These are phyloP conservation scores for Dryas alaskensis DNA, from an alignment of 306 rosid species.

Conservation along the genomic window DNA sequence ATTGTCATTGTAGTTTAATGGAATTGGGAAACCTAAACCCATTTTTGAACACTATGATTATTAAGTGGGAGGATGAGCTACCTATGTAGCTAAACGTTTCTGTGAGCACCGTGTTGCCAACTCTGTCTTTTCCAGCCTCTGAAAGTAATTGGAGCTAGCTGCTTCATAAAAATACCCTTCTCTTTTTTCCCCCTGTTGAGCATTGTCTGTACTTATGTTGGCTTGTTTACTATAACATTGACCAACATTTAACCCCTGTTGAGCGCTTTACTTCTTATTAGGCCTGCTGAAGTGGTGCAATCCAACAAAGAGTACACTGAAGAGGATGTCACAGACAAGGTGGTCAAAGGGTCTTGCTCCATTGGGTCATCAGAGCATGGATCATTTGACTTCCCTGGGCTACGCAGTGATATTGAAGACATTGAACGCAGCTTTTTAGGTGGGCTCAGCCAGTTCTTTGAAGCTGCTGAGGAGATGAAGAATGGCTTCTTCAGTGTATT, in stretches of 20 bases:
- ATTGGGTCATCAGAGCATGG: conserved; percentile 44
- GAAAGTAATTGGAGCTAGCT: background rate
- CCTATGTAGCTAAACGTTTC: background rate
- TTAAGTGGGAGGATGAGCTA: background rate
- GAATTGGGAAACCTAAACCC: background rate
- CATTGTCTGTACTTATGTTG: background rate
- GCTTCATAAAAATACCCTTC: background rate
- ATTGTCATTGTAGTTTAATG: background rate
- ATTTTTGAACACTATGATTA: background rate
- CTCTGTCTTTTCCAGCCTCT: background rate
- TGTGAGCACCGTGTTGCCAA: background rate
- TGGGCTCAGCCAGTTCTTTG: conserved; percentile 56
- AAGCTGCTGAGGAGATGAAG: conserved; percentile 70
- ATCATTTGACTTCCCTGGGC: conserved; percentile 66
- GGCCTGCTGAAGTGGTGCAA: conserved; percentile 77
- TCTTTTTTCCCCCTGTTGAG: background rate
- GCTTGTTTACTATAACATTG: background rate
- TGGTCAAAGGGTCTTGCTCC: conserved; percentile 50
- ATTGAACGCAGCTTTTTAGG: conserved; percentile 53
- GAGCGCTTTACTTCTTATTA: conserved; percentile 18
- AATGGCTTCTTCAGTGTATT: conserved; percentile 52
- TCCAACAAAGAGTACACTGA: conserved; percentile 77
- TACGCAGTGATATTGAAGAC: conserved; percentile 59
- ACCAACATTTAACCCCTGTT: background rate
- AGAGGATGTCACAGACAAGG: conserved; percentile 70